Evolutionary conservation across 371 early-diverging fungal species (phyloP), one percentile per base, ranked within the genome.

Genomic region (Mortierella sp.): DNA sequence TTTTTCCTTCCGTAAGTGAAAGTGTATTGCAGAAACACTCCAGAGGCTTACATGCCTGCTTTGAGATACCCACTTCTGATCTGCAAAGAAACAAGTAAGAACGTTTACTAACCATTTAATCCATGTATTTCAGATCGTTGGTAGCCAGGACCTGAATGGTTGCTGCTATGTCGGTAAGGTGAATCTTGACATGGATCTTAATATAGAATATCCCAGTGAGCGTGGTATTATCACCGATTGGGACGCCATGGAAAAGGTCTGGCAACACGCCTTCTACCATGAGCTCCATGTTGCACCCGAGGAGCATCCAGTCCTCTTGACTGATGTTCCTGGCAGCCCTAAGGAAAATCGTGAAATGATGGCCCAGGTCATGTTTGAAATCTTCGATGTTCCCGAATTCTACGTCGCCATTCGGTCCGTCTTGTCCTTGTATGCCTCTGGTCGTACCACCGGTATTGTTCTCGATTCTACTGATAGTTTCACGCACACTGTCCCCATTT

Each of bases 201-300:
- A 92, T 68, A 90, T 98, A 72, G 92, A 90, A 73, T 98, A 98
- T 80, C 99, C 99, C 47, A 91, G 98, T 77, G 95, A 97, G 85
- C 97, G 98, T 81, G 99, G 99, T 64, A 91, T 98, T 75, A 95
- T 98, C 40, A 95, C 92, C 35, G 92, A 97, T 85, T 98, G 99
- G 95, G 95, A 94, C 72, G 99, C 97, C 77, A 98, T 98, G 98
- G 97, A 98, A 85, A 88, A 90, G 73, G 96, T 98, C 68, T 98
- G 99, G 99, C 92, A 95, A 76, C 92, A 97, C 78, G 90, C 97
- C 45, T 98, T 97, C 83, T 89, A 90, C 53, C 95, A 98, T 70
- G 97, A 98, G 84, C 90, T 98, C 56, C 95, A 96, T 79, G 95
- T 92, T 26, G 83, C 93, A n/a, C 90, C 95, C 9, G 98, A 98